A percentile compares a stretch with the other conserved stretches of the same genome.
Evolutionary conservation across 352 stramenopile genomes (phyloP).

Genomic region (Pythium biforme): DNA sequence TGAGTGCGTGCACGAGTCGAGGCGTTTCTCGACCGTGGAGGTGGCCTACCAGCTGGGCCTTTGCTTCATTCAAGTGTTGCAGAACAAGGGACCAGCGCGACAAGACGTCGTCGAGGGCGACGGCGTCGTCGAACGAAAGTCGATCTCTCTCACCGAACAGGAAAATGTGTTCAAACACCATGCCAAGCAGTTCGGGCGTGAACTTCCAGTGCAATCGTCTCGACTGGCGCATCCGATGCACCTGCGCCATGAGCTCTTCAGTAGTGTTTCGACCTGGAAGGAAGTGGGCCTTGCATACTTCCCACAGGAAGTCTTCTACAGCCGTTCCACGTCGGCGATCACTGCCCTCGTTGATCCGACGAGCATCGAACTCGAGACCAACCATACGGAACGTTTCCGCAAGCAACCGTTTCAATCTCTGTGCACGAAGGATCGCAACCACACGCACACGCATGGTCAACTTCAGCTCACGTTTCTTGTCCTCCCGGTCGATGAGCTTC

Average conservation of each 20-base stretch:
- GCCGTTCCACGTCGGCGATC: background rate
- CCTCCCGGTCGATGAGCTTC: slow-evolving; percentile 41
- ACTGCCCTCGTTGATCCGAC: slow-evolving; percentile 35
- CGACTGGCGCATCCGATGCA: slow-evolving; percentile 42
- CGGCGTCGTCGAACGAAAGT: slow-evolving; percentile 44
- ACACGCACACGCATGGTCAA: slow-evolving; percentile 32
- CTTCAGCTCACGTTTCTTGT: slow-evolving; percentile 35
- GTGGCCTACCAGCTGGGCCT: slow-evolving; percentile 55
- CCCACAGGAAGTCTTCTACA: slow-evolving; percentile 51
- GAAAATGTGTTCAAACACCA: slow-evolving; percentile 56
- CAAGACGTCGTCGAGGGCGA: slow-evolving; percentile 49
- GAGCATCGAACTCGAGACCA: slow-evolving; percentile 54
- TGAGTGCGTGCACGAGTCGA: slow-evolving; percentile 49
- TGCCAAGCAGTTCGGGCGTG: slow-evolving; percentile 63
- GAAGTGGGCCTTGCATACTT: slow-evolving; percentile 45
- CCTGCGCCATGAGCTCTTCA: slow-evolving; percentile 44
- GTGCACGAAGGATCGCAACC: slow-evolving; percentile 50
- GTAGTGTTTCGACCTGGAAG: slow-evolving; percentile 33
- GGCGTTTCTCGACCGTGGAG: slow-evolving; percentile 62
- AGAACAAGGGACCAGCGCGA: slow-evolving; percentile 56
- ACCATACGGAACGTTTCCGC: slow-evolving; percentile 65
- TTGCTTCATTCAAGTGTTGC: slow-evolving; percentile 48
- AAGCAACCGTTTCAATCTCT: slow-evolving; percentile 50
- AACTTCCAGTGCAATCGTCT: slow-evolving; percentile 60
- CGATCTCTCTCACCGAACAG: slow-evolving; percentile 49